Evolutionary conservation across 257 asterid species (phyloP), one percentile per base, ranked within the genome.

Genomic region (Fraxinus cuspidata): DNA sequence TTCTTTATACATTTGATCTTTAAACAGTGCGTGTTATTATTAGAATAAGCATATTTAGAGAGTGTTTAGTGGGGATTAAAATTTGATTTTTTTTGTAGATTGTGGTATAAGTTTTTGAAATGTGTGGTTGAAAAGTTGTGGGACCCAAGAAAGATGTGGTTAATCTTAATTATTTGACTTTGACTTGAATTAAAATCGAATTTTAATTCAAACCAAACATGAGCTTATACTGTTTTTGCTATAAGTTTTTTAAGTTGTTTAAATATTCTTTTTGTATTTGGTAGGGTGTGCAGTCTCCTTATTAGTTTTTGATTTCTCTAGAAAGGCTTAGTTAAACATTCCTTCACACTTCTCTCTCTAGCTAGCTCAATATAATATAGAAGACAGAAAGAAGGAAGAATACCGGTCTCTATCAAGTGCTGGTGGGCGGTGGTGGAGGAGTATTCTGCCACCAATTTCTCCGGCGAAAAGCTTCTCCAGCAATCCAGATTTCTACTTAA

Each of bases 401-500:
- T 74, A 80, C 63, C 32, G 32, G 90, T 90, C 90, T 83, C 86
- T 71, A 64, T 88, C 91, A 87, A 81, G 77, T 81, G 88, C 86
- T 84, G 94, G 92, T 86, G 84, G 81, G 37, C 28, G 79, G 75
- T 3, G 84, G 85, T 76, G 85, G 83, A 11, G 18, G 51, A 81
- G 81, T 83, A 78, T 75, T 74, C 79, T 84, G 86, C 88, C 86
- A 82, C 87, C 91, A 82, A 81, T 83, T 87, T 86, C 84, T 81
- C 72, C 70, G 51, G 74, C 31, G 76, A 12, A 78, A 58, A 76
- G 77, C 84, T 84, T 87, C 82, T 63, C 85, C 83, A 44, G 32
- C 83, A 79, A 74, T 84, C 85, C 51, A 83, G 81, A 25, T 71
- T 82, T 75, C 75, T 77, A 29, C 60, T 72, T 80, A 76, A 80